A percentile compares a stretch with the other conserved stretches of the same genome.
Evolutionary conservation across 1,284 basidiomycete genomes (phyloP).

Genomic region (Pyrrhoderma lamaoense): DNA sequence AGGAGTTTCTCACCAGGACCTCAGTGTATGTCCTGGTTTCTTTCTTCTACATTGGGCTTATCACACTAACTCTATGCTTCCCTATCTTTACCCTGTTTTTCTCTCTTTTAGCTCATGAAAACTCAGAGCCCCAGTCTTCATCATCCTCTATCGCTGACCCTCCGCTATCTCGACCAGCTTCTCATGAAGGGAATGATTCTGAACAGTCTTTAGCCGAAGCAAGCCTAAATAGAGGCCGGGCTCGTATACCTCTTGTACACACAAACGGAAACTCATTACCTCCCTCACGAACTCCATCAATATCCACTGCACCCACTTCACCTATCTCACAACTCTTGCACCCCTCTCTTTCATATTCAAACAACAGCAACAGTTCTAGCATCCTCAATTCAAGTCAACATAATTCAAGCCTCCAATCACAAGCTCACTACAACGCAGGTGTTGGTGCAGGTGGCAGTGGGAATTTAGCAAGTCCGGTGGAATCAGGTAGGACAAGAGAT

Average conservation of each 20-base stretch:
- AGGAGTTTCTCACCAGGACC: neutral
- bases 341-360: neutral
- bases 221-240: constrained; percentile 14
- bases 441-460: too few species aligned
- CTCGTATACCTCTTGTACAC: constrained; percentile 1
- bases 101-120: too few species aligned
- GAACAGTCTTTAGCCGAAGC: constrained; percentile 6
- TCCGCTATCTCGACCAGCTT: constrained; percentile 12
- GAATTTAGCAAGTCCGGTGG: constrained; percentile 14
- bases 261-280: neutral
- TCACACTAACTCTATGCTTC: neutral
- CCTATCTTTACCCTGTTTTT: neutral
- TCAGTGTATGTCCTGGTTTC: neutral
- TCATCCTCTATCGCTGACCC: constrained; percentile 11
- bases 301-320: constrained; percentile 10
- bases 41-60: neutral
- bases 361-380: neutral
- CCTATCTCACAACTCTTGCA: constrained; percentile 1
- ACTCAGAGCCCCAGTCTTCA: constrained; percentile 8
- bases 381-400: constrained; percentile 1
- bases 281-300: constrained; percentile 13
- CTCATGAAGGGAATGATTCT: constrained; percentile 7
- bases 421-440: too few species aligned
- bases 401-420: too few species aligned
- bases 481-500: neutral